Evolutionary conservation across 2,329 filamentous ascomycete species (phyloP).

Genomic region (Intubia oerlemansii): DNA sequence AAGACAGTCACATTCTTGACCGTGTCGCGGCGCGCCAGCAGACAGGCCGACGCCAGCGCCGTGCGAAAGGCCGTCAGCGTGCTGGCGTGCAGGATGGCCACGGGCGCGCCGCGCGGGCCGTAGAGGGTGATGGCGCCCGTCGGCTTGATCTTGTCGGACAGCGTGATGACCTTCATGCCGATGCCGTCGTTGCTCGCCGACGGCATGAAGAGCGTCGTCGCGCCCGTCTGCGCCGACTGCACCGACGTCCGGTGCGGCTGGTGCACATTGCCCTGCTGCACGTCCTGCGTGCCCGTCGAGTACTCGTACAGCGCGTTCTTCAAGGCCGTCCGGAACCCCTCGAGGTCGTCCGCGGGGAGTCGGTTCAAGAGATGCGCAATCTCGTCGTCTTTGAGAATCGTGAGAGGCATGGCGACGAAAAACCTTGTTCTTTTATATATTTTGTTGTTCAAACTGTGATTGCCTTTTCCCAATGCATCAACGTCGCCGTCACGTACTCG

Average conservation of each 20-base stretch:
- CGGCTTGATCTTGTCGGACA: conserved; percentile 21
- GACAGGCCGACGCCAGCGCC: conserved; percentile 46
- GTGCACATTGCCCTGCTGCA: conserved; percentile 29
- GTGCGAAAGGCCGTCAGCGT: conserved; percentile 67
- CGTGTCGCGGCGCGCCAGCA: conserved; percentile 40
- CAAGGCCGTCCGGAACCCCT: conserved; percentile 26
- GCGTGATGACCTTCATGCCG: conserved; percentile 52
- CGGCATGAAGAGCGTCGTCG: conserved; percentile 24
- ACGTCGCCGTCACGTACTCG: too few relatives aligned
- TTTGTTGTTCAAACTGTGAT: too few relatives aligned
- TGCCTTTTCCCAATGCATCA: too few relatives aligned
- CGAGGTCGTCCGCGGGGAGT: conserved; percentile 29
- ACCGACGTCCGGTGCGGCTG: conserved; percentile 33
- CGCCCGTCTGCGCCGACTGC: too few relatives aligned
- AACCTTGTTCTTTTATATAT: too few relatives aligned
- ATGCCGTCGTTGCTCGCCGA: conserved; percentile 40
- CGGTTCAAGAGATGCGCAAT: conserved; percentile 31
- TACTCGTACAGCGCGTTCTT: conserved; percentile 36
- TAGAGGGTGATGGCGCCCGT: conserved; percentile 52
- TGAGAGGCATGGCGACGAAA: too few relatives aligned
- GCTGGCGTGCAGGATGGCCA: conserved; percentile 50
- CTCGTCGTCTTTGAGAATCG: conserved; percentile 34
- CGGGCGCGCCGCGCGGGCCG: conserved; percentile 34
- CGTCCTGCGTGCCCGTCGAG: conserved; percentile 29
- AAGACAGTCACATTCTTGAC: conserved; percentile 68